Conservation (phyloP, 768 basidiomycete species). For the Pisolithus sp. region DNA sequence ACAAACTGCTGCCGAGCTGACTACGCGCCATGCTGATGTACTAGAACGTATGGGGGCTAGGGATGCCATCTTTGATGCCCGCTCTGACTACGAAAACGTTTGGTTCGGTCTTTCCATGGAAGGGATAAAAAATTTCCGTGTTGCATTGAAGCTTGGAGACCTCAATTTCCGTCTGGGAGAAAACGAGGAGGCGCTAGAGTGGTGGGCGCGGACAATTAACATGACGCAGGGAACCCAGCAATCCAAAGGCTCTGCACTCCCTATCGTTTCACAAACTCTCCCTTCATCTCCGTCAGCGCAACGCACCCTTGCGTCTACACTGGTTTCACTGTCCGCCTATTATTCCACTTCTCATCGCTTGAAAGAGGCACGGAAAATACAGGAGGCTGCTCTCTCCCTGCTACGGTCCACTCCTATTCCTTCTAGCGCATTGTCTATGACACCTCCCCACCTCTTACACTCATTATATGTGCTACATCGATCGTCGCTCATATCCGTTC, state of each 20-base stretch:
- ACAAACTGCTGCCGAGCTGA: constrained; percentile 48
- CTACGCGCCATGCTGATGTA: constrained; percentile 46
- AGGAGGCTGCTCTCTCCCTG: constrained; percentile 50
- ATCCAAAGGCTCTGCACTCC: constrained; percentile 11
- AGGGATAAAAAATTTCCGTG: constrained; percentile 42
- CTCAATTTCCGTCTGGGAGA: constrained; percentile 52
- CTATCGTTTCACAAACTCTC: constrained; percentile 29
- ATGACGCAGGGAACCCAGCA: constrained; percentile 33
- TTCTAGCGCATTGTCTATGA: constrained; percentile 34
- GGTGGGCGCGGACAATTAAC: constrained; percentile 61
- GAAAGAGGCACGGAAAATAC: constrained; percentile 45
- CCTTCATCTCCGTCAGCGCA: constrained; percentile 60
- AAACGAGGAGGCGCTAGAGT: constrained; percentile 46
- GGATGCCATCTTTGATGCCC: constrained; percentile 47
- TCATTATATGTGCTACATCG: constrained; percentile 63
- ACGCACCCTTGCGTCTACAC: constrained; percentile 50
- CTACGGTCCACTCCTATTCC: constrained; percentile 50
- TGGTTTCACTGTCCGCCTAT: constrained; percentile 68
- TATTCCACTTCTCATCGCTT: constrained; percentile 57
- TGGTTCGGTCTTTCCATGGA: constrained; percentile 41
- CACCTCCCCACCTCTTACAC: constrained; percentile 59
- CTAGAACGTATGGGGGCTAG: constrained; percentile 56
- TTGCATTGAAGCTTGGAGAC: constrained; percentile 65
- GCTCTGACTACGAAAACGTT: constrained; percentile 49
- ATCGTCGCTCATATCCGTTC: constrained; percentile 64